phyloP scores from a whole-genome alignment of 1,284 basidiomycete genomes.

The Pascua guehoae region DNA sequence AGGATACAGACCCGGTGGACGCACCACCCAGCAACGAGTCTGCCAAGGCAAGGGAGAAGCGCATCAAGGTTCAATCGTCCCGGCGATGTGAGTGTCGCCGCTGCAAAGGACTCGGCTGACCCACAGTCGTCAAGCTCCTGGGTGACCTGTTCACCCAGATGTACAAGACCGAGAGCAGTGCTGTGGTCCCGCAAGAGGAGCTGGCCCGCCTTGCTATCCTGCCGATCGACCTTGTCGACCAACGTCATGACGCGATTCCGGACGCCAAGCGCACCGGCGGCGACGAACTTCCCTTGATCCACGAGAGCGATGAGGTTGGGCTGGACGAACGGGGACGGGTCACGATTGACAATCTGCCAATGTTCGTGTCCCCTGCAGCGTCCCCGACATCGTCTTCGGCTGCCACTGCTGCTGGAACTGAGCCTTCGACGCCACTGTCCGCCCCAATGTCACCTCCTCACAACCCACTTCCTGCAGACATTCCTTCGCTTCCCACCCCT shows the following conservation, averaged over 20 bases:
- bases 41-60: constrained; percentile 9
- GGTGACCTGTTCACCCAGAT: constrained; percentile 40
- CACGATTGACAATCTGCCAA: constrained; percentile 14
- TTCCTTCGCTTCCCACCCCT: not conserved
- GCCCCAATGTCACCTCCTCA: not conserved
- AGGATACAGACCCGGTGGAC: constrained; percentile 1
- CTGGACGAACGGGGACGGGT: not conserved
- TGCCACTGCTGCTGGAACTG: constrained; percentile 19
- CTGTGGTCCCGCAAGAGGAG: constrained; percentile 45
- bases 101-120: not conserved
- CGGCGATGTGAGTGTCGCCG: constrained; percentile 33
- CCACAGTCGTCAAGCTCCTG: constrained; percentile 37
- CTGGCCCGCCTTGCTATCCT: constrained; percentile 47
- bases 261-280: not conserved
- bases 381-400: constrained; percentile 32
- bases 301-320: too few species aligned
- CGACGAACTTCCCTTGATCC: not conserved
- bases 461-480: too few species aligned
- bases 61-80: constrained; percentile 17
- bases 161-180: constrained; percentile 34
- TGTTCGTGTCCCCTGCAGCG: constrained; percentile 11
- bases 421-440: constrained; percentile 8
- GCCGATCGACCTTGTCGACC: constrained; percentile 14
- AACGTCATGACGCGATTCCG: constrained; percentile 17
- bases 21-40: not conserved